Base-by-base conservation (phyloP, 148 eudicot species). In the Mesembryanthemum crystallinum region DNA sequence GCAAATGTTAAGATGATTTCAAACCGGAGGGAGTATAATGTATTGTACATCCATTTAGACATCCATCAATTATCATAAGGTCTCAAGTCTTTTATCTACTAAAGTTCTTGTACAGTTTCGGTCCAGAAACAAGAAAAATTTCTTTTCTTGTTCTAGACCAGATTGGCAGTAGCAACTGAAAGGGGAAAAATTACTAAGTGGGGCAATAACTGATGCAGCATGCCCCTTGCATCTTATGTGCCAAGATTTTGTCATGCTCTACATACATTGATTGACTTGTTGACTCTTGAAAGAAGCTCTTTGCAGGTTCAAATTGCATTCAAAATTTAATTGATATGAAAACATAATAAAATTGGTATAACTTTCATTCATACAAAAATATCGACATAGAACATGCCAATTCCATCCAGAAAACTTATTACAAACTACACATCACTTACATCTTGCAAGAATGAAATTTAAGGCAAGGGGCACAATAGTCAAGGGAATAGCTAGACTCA, bases 401-500 rank as follows among this genome's bases (percentile, higher is more conserved):
- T 21, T 57, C 18, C 61, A 23, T 37, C 28, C 69, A 66, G 71
- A 74, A 64, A 28, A 24, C 30, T 52, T 1, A 45, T 29, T 13
- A 12, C 29, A 32, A 49, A 24, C 32, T 64, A 51, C 15, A 2
- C 69, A 29, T 21, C 69, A 37, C 51, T 35, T n/a, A 42, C 28
- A 49, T 45, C 7, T 3, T n/a, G 1, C 62, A 57, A 1, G n/a
- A n/a, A 13, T 23, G 43, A 73, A n/a, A 8, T 23, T 23, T 49
- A 35, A 15, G 13, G 54, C 63, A 76, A 43, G 60, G 55, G 39
- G 63, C 42, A 43, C 37, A 30, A 32, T 57, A 37, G 0, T 11
- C 33, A 62, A 64, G 70, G 72, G 54, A 64, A 29, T 32, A 23
- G 78, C 52, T 63, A 64, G 32, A 79, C 86, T 83, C 61, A 87